These are phyloP conservation scores for Reticulascus tulasneorum DNA, from an alignment of 2,329 filamentous ascomycete species.

Conservation along the genomic window DNA sequence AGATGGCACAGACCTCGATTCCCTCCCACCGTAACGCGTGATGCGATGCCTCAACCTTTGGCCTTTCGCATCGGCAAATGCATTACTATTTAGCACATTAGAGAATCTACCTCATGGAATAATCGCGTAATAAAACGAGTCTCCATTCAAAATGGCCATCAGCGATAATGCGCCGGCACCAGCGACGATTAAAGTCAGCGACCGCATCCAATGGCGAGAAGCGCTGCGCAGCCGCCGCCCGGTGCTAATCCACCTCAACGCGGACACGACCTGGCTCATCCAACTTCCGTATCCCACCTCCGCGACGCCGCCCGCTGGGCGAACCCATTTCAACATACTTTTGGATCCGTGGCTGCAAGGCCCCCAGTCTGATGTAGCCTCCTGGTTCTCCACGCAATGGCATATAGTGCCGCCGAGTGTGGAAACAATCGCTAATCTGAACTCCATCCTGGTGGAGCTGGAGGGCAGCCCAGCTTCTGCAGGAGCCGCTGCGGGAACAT, in stretches of 20 bases:
- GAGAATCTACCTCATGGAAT: too few species aligned
- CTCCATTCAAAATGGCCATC: not conserved
- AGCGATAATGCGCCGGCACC: not conserved
- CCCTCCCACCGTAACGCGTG: too few species aligned
- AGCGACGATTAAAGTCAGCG: slow-evolving; percentile 4
- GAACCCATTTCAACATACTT: slow-evolving; percentile 58
- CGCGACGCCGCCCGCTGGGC: slow-evolving; percentile 34
- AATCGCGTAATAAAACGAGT: too few species aligned
- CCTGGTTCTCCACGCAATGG: slow-evolving; percentile 64
- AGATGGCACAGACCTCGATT: too few species aligned
- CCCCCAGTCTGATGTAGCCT: slow-evolving; percentile 58
- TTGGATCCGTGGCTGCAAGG: slow-evolving; percentile 64
- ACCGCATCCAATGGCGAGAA: slow-evolving; percentile 5
- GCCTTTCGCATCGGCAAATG: too few species aligned
- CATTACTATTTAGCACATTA: too few species aligned
- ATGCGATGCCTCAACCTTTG: too few species aligned
- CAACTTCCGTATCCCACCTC: slow-evolving; percentile 53
- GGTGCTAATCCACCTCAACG: slow-evolving; percentile 61
- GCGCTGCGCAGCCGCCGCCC: slow-evolving; percentile 19
- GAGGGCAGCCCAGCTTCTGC: slow-evolving; percentile 29
- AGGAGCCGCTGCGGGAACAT: slow-evolving; percentile 20
- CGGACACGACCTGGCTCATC: slow-evolving; percentile 65
- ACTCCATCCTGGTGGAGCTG: slow-evolving; percentile 44
- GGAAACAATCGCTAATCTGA: slow-evolving; percentile 50
- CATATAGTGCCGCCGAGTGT: slow-evolving; percentile 53